Conservation (phyloP, 371 early-diverging fungal genomes). For the Circinella umbellata region DNA sequence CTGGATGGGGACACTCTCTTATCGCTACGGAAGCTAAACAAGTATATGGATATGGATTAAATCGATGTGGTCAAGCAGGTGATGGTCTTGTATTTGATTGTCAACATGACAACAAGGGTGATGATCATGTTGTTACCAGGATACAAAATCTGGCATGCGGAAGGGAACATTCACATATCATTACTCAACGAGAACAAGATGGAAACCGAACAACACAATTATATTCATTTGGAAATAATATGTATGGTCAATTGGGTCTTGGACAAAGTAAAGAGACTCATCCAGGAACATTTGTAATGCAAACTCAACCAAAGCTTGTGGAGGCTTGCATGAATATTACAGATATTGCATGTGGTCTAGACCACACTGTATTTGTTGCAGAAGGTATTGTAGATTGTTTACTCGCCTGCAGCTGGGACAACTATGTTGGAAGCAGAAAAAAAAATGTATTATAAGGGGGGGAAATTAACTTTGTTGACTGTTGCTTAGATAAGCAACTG, state of each 20-base stretch:
- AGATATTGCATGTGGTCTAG: slow-evolving; percentile 74
- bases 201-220: slow-evolving; percentile 33
- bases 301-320: slow-evolving; percentile 24
- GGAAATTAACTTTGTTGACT: not conserved
- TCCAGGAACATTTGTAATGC: slow-evolving; percentile 36
- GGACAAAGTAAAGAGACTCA: slow-evolving; percentile 37
- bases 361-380: slow-evolving; percentile 72
- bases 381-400: slow-evolving; percentile 28
- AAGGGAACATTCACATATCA: slow-evolving; percentile 66
- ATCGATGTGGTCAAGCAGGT: slow-evolving; percentile 48
- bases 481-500: slow-evolving; percentile 24
- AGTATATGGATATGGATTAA: slow-evolving; percentile 48
- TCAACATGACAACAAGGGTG: not conserved
- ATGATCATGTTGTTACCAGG: not conserved
- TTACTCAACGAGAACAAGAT: slow-evolving; percentile 21
- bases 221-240: slow-evolving; percentile 71
- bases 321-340: slow-evolving; percentile 34
- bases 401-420: not conserved
- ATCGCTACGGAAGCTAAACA: slow-evolving; percentile 23
- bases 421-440: too few relatives aligned
- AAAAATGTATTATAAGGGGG: too few relatives aligned
- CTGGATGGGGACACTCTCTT: slow-evolving; percentile 55
- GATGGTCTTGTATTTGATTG: slow-evolving; percentile 9
- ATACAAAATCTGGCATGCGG: slow-evolving; percentile 49
- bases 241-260: slow-evolving; percentile 72